Evolutionary conservation across 768 basidiomycete genomes (phyloP).

Genomic region (Collybia sordida): DNA sequence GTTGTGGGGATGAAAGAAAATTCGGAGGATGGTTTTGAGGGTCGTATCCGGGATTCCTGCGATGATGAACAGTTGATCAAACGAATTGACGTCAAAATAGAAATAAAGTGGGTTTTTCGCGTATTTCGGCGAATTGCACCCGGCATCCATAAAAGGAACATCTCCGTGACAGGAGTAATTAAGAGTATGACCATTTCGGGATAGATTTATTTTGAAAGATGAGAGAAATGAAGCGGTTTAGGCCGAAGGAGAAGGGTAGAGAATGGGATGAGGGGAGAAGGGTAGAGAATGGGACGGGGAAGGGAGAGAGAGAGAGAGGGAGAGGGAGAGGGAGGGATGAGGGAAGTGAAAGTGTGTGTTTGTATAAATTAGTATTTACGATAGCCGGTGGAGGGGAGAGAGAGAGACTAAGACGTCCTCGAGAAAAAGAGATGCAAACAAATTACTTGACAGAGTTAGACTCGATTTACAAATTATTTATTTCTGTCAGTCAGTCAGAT

Average conservation of each 20-base stretch:
- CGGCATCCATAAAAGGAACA: background rate
- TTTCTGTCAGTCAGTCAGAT: conserved; percentile 34
- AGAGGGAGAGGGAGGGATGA: background rate
- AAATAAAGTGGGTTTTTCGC: background rate
- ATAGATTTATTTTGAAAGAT: conserved; percentile 1
- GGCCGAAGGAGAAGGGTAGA: background rate
- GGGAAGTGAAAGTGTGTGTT: background rate
- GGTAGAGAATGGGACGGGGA: background rate
- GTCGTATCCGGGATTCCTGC: background rate
- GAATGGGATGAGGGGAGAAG: background rate
- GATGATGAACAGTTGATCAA: conserved; percentile 1
- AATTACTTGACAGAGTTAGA: conserved; percentile 9
- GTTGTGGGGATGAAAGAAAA: background rate
- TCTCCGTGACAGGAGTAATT: background rate
- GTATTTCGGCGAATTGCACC: too few relatives aligned
- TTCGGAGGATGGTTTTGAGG: background rate
- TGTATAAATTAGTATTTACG: too few relatives aligned
- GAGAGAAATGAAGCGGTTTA: too few relatives aligned
- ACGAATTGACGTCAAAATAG: conserved; percentile 10
- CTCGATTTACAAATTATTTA: background rate
- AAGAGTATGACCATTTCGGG: conserved; percentile 4
- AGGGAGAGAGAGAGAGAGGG: conserved; percentile 2
- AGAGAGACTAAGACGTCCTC: conserved; percentile 22
- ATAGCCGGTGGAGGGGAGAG: too few relatives aligned
- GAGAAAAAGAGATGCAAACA: conserved; percentile 27